Base-by-base conservation (phyloP, 805 yeast genomes). In the Kuraishia floccosa region DNA sequence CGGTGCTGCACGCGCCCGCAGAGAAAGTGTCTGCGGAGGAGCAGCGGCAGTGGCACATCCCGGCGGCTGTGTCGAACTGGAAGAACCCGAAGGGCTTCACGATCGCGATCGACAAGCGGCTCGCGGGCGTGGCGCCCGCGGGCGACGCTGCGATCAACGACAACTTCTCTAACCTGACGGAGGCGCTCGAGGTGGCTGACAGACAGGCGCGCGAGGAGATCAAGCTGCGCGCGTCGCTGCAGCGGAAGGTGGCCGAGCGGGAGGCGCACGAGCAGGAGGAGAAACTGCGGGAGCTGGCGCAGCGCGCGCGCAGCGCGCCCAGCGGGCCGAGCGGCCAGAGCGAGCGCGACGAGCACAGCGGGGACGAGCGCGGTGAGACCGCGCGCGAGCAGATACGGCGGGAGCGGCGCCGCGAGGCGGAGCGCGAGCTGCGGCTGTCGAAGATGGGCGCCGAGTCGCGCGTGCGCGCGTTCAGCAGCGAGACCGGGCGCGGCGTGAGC, bases 51-150 rank as follows among this genome's bases (percentile, higher is more conserved):
- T 89, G 96, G 96, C 65, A 68, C 29, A 85, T 91, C 19, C 97
- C 97, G 0, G 76, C 94, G 0, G 84, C 93, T 1, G 71, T 89
- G 0, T 89, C 97, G 1, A 85, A 84, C 50, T 91, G 97, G 96
- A 87, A 86, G 52, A 91, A 91, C 51, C 83, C 87, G 12, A 80
- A 82, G 42, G 96, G 97, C 1, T 84, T 75, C 47, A 75, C 94
- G 1, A 76, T 87, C 27, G 74, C 80, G 1, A 52, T 87, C 25
- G 94, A 86, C 33, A 82, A 80, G 44, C 61, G 96, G 36, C 59
- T 83, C 33, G 77, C 78, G 1, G 65, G 73, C 2, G 65, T 68
- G 10, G 66, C 60, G 33, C 63, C 63, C 1, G 55, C 63, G 3
- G 52, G 45, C 8, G 54, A 56, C 5, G 53, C 41, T 12, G 53